These are phyloP conservation scores for Fonsecaea erecta DNA, from an alignment of 2,329 filamentous ascomycete genomes.

Conservation along the genomic window DNA sequence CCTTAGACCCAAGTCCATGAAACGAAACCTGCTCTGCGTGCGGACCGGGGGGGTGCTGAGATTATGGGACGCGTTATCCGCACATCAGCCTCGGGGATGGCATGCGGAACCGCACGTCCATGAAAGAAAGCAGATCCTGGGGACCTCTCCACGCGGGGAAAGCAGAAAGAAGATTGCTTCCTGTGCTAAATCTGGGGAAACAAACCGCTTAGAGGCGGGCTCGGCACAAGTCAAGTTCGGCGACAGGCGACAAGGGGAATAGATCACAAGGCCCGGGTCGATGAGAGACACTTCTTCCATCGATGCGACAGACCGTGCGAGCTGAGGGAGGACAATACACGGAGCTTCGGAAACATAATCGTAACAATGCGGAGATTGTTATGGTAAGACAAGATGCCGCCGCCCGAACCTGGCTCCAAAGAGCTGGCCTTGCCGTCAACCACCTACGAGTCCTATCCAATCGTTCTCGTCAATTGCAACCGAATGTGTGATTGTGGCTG, in stretches of 20 bases:
- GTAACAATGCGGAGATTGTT: too few species aligned
- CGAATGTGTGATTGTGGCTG: too few species aligned
- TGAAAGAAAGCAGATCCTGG: constrained; percentile 14
- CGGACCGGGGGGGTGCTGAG: not conserved
- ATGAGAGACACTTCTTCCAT: not conserved
- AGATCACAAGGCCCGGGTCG: not conserved
- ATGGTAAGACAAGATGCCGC: too few species aligned
- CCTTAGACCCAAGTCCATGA: not conserved
- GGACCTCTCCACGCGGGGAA: constrained; percentile 17
- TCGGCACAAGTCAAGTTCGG: not conserved
- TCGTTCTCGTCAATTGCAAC: too few species aligned
- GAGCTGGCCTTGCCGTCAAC: too few species aligned
- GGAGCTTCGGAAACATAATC: not conserved
- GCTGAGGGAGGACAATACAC: not conserved
- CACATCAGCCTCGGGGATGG: constrained; percentile 1
- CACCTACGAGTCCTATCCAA: too few species aligned
- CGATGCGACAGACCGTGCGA: not conserved
- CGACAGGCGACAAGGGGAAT: not conserved
- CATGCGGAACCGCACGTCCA: constrained; percentile 14
- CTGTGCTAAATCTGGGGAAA: not conserved
- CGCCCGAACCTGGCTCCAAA: too few species aligned
- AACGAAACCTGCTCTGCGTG: not conserved
- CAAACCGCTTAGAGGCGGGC: not conserved
- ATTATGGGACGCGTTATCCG: not conserved
- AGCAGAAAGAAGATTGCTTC: not conserved